Evolutionary conservation across 495 filamentous ascomycete genomes (phyloP).

Genomic region (Ramalina peruviana): DNA sequence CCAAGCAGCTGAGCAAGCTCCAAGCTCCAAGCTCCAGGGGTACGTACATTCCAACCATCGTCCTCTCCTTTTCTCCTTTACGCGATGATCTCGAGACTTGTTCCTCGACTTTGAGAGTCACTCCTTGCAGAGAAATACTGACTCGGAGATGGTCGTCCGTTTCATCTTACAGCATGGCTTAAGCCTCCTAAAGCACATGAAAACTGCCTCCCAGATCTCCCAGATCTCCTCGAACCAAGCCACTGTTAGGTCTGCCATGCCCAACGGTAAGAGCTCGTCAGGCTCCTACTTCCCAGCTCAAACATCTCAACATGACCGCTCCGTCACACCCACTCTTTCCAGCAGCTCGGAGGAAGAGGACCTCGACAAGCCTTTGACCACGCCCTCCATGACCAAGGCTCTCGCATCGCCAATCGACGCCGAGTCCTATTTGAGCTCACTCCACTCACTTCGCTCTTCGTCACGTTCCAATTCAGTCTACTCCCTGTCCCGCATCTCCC

Average conservation of each 20-base stretch:
- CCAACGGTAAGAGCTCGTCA: neutral
- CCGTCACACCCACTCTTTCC: neutral
- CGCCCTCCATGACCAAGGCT: constrained; percentile 16
- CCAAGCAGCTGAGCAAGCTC: too few relatives aligned
- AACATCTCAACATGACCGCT: neutral
- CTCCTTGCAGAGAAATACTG: too few relatives aligned
- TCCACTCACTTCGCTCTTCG: constrained; percentile 21
- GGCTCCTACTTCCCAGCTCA: neutral
- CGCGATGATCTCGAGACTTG: too few relatives aligned
- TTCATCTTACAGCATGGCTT: too few relatives aligned
- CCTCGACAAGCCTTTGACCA: constrained; percentile 15
- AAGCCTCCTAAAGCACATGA: too few relatives aligned
- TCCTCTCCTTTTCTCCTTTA: too few relatives aligned
- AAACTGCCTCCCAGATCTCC: too few relatives aligned
- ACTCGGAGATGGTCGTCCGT: too few relatives aligned
- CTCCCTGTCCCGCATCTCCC: constrained; percentile 77
- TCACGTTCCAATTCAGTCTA: constrained; percentile 66
- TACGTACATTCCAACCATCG: too few relatives aligned
- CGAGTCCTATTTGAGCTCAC: constrained; percentile 38
- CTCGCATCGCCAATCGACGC: constrained; percentile 25
- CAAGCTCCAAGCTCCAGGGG: too few relatives aligned
- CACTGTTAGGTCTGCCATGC: neutral
- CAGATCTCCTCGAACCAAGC: too few relatives aligned
- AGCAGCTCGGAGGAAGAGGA: constrained; percentile 23
- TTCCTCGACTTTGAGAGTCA: too few relatives aligned